These are phyloP conservation scores for Pichia sp. DNA, from an alignment of 1,139 yeast species.

Conservation along the genomic window DNA sequence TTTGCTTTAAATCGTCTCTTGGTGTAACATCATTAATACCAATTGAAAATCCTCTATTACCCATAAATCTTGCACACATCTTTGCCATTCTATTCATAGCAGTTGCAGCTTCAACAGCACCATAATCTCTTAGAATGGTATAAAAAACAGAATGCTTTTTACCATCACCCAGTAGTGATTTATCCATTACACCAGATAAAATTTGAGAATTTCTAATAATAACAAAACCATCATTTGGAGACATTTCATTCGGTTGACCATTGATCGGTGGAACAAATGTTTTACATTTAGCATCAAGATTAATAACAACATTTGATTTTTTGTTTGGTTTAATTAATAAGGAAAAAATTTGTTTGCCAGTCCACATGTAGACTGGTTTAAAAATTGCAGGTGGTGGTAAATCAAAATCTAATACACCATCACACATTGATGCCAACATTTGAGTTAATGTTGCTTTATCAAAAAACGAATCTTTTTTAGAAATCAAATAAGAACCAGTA, in stretches of 20 bases:
- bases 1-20: conserved; percentile 64
- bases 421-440: conserved; percentile 91
- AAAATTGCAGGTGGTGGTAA: conserved; percentile 91
- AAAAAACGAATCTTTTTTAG: conserved; percentile 88
- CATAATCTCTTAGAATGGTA: conserved; percentile 89
- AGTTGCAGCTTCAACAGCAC: conserved; percentile 88
- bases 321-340: conserved; percentile 79
- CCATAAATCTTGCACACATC: conserved; percentile 88
- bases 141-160: conserved; percentile 95
- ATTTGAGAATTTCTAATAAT: conserved; percentile 85
- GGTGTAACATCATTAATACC: conserved; percentile 99
- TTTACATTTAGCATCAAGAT: conserved; percentile 90
- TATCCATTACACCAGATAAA: conserved; percentile 94
- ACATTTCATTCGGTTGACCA: conserved; percentile 82
- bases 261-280: conserved; percentile 72
- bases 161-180: conserved; percentile 94
- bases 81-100: conserved; percentile 99
- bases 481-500: conserved; percentile 88
- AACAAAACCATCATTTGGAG: conserved; percentile 94
- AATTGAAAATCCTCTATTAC: conserved; percentile 93
- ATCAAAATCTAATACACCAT: conserved; percentile 81
- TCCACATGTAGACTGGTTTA: conserved; percentile 89
- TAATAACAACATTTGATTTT: conserved; percentile 71
- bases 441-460: conserved; percentile 83
- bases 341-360: conserved; percentile 94